These are phyloP conservation scores for Erodium texanum DNA, from an alignment of 441 rosid species.

Conservation along the genomic window DNA sequence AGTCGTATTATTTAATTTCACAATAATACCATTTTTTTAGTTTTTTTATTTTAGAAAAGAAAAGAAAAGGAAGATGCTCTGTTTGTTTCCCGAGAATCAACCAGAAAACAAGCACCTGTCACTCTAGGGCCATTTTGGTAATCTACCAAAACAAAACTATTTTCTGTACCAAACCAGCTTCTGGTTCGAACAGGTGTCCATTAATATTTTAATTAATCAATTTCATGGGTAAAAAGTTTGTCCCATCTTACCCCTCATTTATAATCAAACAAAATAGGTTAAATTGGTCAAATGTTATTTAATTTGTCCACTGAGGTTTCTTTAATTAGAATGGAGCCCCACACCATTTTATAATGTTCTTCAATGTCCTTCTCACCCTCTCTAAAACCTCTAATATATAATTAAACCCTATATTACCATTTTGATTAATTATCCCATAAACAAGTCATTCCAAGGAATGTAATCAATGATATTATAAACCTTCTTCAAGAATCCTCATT, in stretches of 20 bases:
- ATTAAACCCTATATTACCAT: not conserved
- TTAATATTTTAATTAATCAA: not conserved
- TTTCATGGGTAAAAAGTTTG: not conserved
- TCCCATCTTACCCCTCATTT: not conserved
- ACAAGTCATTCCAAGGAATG: not conserved
- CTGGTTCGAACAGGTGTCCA: conserved; percentile 3
- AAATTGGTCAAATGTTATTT: conserved; percentile 19
- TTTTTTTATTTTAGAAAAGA: not conserved
- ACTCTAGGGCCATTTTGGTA: not conserved
- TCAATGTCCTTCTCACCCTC: conserved; percentile 2
- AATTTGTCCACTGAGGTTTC: not conserved
- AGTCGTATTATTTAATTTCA: not conserved
- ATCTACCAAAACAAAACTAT: not conserved
- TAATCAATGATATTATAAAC: not conserved
- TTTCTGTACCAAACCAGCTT: not conserved
- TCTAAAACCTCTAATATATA: not conserved
- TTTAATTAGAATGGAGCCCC: not conserved
- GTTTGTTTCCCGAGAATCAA: not conserved
- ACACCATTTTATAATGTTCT: not conserved
- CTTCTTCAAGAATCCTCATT: too few relatives aligned
- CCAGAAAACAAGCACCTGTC: conserved; percentile 4
- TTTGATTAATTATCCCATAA: too few relatives aligned
- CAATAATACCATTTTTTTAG: not conserved
- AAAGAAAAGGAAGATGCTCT: not conserved
- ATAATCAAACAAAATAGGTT: not conserved